Base-by-base conservation (phyloP, 352 stramenopile species). In the Phytophthora vignae region DNA sequence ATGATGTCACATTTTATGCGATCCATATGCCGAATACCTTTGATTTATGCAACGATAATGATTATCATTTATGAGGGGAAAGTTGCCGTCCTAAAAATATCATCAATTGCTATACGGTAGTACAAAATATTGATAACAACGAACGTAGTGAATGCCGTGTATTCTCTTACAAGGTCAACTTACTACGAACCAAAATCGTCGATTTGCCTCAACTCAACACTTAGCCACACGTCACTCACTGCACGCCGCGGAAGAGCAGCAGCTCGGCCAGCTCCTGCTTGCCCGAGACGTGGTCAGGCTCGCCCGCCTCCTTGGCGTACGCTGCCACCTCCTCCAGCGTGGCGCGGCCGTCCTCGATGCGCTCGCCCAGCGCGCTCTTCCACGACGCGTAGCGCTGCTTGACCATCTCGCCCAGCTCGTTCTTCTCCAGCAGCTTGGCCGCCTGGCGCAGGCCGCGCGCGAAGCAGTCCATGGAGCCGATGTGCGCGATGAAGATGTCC, bases 401-500 rank as follows among this genome's bases (percentile, higher is more conserved):
- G 9, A 94, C 63, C 67, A 95, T 81, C 29, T 70, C 62, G 36
- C 62, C 40, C 8, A 95, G 60, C 49, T 81, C 70, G 50, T 83
- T 83, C n/a, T 93, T 83, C 22, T 85, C 62, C 22, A 91, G 58
- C 48, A 97, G 79, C 59, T 86, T 84, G 54, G 84, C 90, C 10
- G 87, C 85, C 31, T 88, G 90, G 12, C 86, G 83, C 44, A 97
- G 69, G 4, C 88, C 90, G 19, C 79, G 70, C 17, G 90, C 90
- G 57, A 95, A 94, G 33, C 84, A 90, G 69, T 97, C 90, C 84
- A 97, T 97, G 12, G 84, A 88, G 29, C 83, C 86, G 69, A 97
- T 83, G 71, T 97, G 91, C 17, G 85, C 91, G 58, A 96, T 87
- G 73, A 96, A 96, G 10, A 96, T 67, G 76, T 97, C 91, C 10